phyloP scores from a whole-genome alignment of 768 basidiomycete genomes.

The Piloderma croceum region DNA sequence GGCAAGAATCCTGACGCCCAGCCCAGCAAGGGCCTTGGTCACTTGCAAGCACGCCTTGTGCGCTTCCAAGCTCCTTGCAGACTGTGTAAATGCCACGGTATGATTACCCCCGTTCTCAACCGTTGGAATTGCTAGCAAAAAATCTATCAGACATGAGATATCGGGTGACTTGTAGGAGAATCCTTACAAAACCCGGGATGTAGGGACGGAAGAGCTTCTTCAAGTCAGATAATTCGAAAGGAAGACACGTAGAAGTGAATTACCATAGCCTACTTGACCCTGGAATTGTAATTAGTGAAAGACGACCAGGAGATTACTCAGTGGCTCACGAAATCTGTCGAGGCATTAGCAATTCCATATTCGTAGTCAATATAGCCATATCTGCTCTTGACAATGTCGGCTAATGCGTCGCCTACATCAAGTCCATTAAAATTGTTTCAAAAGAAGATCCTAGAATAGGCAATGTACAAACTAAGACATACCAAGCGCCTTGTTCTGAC shows the following conservation, averaged over 20 bases:
- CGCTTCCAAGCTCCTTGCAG: conserved; percentile 54
- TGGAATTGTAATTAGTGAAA: conserved; percentile 22
- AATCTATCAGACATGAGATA: too few relatives aligned
- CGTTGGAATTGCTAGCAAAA: conserved; percentile 84
- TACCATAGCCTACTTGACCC: conserved; percentile 72
- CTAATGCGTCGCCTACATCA: conserved; percentile 55
- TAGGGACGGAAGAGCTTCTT: conserved; percentile 66
- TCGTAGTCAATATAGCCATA: conserved; percentile 60
- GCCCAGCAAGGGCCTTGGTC: conserved; percentile 65
- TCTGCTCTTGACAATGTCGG: conserved; percentile 51
- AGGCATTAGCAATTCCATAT: conserved; percentile 65
- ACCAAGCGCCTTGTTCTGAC: conserved; percentile 66
- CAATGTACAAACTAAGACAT: conserved; percentile 2
- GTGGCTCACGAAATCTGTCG: conserved; percentile 78
- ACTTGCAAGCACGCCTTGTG: conserved; percentile 65
- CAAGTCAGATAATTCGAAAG: conserved; percentile 12
- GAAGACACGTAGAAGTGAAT: conserved; percentile 19
- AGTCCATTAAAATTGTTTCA: background rate
- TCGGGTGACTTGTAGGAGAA: too few relatives aligned
- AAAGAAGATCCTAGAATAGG: background rate
- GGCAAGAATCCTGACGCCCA: conserved; percentile 62
- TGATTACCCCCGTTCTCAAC: conserved; percentile 71
- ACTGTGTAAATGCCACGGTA: conserved; percentile 56
- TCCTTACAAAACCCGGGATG: conserved; percentile 65
- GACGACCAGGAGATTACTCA: background rate